Percentiles rank a stretch among this genome's conserved stretches.
These are phyloP conservation scores for Populus trichocarpa DNA, from an alignment of 441 rosid genomes.

Conservation along the genomic window DNA sequence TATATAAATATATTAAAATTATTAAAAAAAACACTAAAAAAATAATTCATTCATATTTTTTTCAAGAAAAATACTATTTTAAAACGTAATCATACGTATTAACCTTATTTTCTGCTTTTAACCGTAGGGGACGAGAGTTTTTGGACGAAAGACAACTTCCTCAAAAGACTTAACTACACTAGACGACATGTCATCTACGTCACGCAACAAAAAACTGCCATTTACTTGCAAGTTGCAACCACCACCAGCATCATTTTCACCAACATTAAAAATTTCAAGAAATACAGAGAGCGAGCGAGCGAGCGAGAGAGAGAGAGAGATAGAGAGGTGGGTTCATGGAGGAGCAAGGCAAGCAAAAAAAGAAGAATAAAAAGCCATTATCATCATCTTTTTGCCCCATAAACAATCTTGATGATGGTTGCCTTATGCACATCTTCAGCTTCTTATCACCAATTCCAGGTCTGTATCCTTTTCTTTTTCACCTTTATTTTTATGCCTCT, in stretches of 20 bases:
- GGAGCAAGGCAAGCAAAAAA: background rate
- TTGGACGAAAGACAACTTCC: too few species aligned
- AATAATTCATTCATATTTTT: too few species aligned
- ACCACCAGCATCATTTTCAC: background rate
- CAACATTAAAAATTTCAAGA: background rate
- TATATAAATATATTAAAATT: too few species aligned
- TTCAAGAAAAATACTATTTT: too few species aligned
- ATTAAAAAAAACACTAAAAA: too few species aligned
- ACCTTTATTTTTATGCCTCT: background rate
- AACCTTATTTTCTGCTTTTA: too few species aligned
- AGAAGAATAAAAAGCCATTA: conserved; percentile 9
- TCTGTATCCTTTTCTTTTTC: conserved; percentile 10
- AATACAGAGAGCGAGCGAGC: background rate
- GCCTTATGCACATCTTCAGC: conserved; percentile 97
- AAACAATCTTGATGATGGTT: conserved; percentile 93
- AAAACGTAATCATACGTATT: too few species aligned
- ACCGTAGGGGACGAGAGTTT: background rate
- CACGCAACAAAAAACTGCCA: background rate
- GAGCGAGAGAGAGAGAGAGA: background rate
- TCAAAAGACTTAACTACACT: too few species aligned
- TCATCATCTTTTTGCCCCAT: conserved; percentile 35
- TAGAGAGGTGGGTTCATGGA: conserved; percentile 10
- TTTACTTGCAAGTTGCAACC: background rate
- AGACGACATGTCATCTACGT: background rate
- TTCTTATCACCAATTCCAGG: conserved; percentile 95